Conservation (phyloP, 306 rosid genomes). For the Herpetospermum pedunculosum region DNA sequence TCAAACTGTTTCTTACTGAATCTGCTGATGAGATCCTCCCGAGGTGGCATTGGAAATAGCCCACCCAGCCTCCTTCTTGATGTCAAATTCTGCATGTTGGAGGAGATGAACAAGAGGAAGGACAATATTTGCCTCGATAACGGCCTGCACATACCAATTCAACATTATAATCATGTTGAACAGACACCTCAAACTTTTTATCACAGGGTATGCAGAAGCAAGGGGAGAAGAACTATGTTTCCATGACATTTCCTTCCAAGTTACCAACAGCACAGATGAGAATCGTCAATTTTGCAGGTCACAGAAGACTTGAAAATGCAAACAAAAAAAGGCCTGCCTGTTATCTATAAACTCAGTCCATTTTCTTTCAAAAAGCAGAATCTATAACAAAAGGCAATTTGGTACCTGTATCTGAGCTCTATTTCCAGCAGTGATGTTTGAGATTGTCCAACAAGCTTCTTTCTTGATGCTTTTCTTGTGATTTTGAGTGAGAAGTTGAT, state of each 20-base stretch:
- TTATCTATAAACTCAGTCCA: background rate
- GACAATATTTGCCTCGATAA: slow-evolving; percentile 42
- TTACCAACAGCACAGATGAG: background rate
- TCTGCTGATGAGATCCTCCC: slow-evolving; percentile 61
- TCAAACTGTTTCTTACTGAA: slow-evolving; percentile 31
- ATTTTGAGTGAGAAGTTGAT: slow-evolving; percentile 43
- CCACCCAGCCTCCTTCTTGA: slow-evolving; percentile 79
- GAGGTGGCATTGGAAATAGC: slow-evolving; percentile 64
- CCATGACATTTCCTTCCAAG: background rate
- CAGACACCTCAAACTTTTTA: background rate
- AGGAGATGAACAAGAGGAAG: slow-evolving; percentile 49
- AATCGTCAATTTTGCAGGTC: background rate
- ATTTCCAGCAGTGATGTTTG: slow-evolving; percentile 64
- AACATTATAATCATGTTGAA: background rate
- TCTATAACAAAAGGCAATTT: background rate
- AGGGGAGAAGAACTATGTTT: background rate
- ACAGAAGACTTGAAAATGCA: background rate
- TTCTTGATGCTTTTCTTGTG: slow-evolving; percentile 57
- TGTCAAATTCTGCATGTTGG: slow-evolving; percentile 47
- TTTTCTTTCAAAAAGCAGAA: background rate
- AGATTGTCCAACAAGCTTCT: slow-evolving; percentile 65
- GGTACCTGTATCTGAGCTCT: slow-evolving; percentile 55
- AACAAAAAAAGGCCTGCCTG: background rate
- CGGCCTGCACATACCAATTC: slow-evolving; percentile 33
- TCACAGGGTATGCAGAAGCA: background rate